Base-by-base conservation (phyloP, 495 filamentous ascomycete genomes). In the Penicillium salamii region DNA sequence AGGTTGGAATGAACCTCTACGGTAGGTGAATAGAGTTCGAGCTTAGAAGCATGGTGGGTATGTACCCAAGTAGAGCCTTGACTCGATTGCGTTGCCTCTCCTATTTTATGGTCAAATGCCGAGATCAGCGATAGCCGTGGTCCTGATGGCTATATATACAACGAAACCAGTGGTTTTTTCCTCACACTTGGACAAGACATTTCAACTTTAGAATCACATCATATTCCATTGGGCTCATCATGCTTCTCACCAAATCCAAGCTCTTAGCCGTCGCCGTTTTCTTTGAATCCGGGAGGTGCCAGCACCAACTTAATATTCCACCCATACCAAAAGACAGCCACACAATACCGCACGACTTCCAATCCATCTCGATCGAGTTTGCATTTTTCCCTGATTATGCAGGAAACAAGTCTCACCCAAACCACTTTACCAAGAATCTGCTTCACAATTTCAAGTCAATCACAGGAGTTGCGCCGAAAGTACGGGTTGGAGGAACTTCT, bases 341-440 rank as follows among this genome's bases (percentile, higher is more conserved):
- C 17, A 12, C 21, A 1, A 23, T 57, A 0, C 23, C 50, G 6
- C 50, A 28, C 1, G 57, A 60, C 31, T 9, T 60, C 1, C 49
- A 50, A 7, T 54, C 60, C 6, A 52, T 61, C 34, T 64, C 61
- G 3, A 50, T 64, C 40, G 61, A 64, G 49, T 61, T 64, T 44
- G 49, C 53, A 0, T 58, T 46, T n/a, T 61, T 64, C 23, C 54
- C 58, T 1, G 52, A 61, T 18, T 63, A 61, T 46, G 57, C 54
- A 34, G 61, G 61, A 2, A 64, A 57, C 33, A 55, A 57, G 13
- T 55, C 57, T 1, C 39, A 53, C 13, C 61, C 61, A 3, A 64
- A 64, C 23, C 9, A 36, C 1, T 64, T 64, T 23, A 55, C 61
- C 5, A 38, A 44, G n/a, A 55, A 55, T 9, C 19, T 64, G 15